Percentiles rank a stretch among this genome's conserved stretches.
Evolutionary conservation across 768 basidiomycete genomes (phyloP).

Genomic region (Lentinula raphanica): DNA sequence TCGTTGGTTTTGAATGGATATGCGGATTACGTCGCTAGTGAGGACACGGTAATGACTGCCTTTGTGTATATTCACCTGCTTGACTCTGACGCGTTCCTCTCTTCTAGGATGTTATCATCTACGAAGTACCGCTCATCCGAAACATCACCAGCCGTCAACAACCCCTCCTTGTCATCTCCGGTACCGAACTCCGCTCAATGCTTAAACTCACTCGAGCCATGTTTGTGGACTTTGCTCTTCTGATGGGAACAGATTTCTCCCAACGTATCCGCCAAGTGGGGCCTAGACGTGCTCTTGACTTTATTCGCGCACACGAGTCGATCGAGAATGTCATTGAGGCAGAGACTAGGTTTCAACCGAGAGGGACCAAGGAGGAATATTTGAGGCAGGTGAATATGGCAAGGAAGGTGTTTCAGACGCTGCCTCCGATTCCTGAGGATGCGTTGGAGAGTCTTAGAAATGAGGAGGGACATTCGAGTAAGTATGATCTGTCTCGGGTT

Average conservation of each 20-base stretch:
- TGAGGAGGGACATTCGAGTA: slow-evolving; percentile 19
- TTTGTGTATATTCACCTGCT: slow-evolving; percentile 1
- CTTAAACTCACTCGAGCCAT: slow-evolving; percentile 52
- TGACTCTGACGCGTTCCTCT: background rate
- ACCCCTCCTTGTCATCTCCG: slow-evolving; percentile 63
- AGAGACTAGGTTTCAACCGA: slow-evolving; percentile 47
- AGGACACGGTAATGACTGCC: slow-evolving; percentile 71
- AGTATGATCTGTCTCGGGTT: slow-evolving; percentile 37
- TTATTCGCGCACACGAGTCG: slow-evolving; percentile 63
- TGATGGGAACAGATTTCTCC: slow-evolving; percentile 89
- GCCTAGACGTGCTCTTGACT: slow-evolving; percentile 68
- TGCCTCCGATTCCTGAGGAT: slow-evolving; percentile 49
- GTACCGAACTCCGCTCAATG: slow-evolving; percentile 50
- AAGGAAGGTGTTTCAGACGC: slow-evolving; percentile 55
- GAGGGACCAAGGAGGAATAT: slow-evolving; percentile 44
- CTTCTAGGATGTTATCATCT: slow-evolving; percentile 70
- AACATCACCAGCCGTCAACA: slow-evolving; percentile 58
- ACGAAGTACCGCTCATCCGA: slow-evolving; percentile 77
- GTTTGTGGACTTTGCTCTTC: slow-evolving; percentile 80
- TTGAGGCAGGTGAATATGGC: slow-evolving; percentile 60
- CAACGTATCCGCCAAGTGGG: slow-evolving; percentile 81
- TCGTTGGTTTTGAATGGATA: slow-evolving; percentile 67
- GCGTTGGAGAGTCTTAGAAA: background rate
- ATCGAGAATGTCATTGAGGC: slow-evolving; percentile 66
- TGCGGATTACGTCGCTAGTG: slow-evolving; percentile 87